Evolutionary conservation across 148 eudicot genomes (phyloP).

Genomic region (Rhododendron simsii): DNA sequence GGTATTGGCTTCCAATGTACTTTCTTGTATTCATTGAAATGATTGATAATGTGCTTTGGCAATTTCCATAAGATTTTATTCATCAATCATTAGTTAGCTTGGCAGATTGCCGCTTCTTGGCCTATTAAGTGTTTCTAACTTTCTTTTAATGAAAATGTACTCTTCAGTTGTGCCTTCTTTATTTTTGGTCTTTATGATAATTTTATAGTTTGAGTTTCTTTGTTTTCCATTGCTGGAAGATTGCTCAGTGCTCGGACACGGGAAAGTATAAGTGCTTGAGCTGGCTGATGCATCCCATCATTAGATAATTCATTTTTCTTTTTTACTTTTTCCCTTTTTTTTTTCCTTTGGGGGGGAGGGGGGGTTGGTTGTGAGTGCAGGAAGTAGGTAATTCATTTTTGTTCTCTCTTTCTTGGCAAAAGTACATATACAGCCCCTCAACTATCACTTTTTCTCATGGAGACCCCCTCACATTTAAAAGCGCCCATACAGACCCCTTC

Average conservation of each 20-base stretch:
- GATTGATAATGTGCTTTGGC: neutral
- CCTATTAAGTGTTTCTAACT: neutral
- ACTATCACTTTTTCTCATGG: no score
- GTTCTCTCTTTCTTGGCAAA: no score
- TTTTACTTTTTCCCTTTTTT: no score
- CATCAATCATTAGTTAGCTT: neutral
- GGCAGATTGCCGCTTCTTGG: neutral
- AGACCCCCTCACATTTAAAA: no score
- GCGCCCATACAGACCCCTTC: no score
- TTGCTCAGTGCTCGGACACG: neutral
- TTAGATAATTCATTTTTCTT: neutral
- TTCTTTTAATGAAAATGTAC: neutral
- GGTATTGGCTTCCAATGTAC: slow-evolving; percentile 17
- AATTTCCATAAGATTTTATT: neutral
- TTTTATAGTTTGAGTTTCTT: neutral
- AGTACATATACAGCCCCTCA: no score
- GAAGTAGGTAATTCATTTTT: no score
- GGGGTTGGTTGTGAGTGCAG: no score
- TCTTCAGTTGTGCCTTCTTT: neutral
- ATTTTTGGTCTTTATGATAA: neutral
- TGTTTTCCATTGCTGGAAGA: slow-evolving; percentile 2
- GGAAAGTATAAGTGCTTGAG: neutral
- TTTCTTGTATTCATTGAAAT: neutral
- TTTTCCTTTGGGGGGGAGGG: no score
- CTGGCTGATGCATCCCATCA: neutral